A percentile compares a stretch with the other conserved stretches of the same genome.
phyloP scores from a whole-genome alignment of 495 filamentous ascomycete genomes.

The Neurospora sp. region DNA sequence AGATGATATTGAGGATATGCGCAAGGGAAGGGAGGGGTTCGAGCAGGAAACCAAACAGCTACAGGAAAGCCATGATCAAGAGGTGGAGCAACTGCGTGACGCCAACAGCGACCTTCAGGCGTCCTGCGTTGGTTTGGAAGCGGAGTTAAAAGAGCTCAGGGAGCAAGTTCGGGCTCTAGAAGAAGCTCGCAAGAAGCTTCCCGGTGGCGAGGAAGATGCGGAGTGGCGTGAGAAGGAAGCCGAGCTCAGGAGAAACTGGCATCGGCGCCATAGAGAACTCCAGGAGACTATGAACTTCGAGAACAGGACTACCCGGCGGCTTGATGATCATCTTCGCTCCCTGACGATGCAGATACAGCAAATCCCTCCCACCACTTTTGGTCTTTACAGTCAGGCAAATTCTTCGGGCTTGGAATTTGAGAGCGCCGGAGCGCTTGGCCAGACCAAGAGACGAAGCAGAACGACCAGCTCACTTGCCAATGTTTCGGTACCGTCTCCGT shows the following conservation, averaged over 20 bases:
- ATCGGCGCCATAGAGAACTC: conserved; percentile 32
- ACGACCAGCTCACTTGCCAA: conserved; percentile 48
- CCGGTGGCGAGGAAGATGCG: conserved; percentile 44
- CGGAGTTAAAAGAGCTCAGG: conserved; percentile 39
- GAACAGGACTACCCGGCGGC: conserved; percentile 23
- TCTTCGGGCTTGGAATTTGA: conserved; percentile 42
- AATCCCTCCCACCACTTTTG: conserved; percentile 23
- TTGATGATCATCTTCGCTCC: conserved; percentile 30
- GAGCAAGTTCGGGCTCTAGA: conserved; percentile 43
- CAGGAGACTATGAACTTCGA: conserved; percentile 29
- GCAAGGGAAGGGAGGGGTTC: conserved; percentile 29
- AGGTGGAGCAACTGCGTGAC: conserved; percentile 19
- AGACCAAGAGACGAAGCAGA: conserved; percentile 43
- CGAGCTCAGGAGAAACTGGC: conserved; percentile 34
- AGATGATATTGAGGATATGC: conserved; percentile 41
- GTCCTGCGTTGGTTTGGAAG: conserved; percentile 32
- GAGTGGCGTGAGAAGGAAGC: conserved; percentile 41
- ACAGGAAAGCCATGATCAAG: conserved; percentile 30
- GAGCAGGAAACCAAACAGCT: conserved; percentile 34
- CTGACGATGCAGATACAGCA: conserved; percentile 25
- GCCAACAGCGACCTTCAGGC: conserved; percentile 21
- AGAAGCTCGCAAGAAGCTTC: conserved; percentile 40
- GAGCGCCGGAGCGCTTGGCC: conserved; percentile 26
- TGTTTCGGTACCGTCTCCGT: conserved; percentile 28
- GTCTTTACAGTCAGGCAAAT: conserved; percentile 34